phyloP scores from a whole-genome alignment of 2,329 filamentous ascomycete species.

The Rhexocercosporidium sp. region DNA sequence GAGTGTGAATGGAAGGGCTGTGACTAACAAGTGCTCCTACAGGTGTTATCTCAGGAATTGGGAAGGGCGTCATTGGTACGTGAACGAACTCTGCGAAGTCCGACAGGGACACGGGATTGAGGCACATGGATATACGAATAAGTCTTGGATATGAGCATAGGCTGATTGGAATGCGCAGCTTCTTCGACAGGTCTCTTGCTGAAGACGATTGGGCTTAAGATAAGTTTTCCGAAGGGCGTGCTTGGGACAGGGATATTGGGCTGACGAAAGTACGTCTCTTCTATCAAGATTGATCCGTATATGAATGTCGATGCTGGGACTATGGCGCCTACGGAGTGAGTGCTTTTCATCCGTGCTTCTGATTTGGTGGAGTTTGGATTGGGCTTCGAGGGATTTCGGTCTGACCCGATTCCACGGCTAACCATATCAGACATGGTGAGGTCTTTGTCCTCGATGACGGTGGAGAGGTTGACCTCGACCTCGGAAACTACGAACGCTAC shows the following conservation, averaged over 20 bases:
- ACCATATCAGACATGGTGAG: conserved; percentile 73
- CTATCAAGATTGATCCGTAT: conserved; percentile 75
- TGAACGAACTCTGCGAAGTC: conserved; percentile 18
- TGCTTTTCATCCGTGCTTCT: conserved; percentile 20
- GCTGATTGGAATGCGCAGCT: conserved; percentile 50
- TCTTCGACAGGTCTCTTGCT: conserved; percentile 76
- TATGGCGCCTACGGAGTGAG: conserved; percentile 65
- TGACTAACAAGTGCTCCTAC: conserved; percentile 27
- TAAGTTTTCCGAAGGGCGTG: conserved; percentile 51
- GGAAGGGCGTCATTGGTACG: conserved; percentile 71
- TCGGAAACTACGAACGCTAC: conserved; percentile 81
- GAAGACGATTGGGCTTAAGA: conserved; percentile 80
- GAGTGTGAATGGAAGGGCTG: neutral
- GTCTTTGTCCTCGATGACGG: conserved; percentile 87
- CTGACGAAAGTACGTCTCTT: conserved; percentile 58
- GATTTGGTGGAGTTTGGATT: neutral
- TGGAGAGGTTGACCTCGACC: conserved; percentile 76
- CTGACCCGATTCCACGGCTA: neutral
- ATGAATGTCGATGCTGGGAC: conserved; percentile 78
- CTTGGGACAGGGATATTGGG: conserved; percentile 1
- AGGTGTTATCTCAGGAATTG: conserved; percentile 61
- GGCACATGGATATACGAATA: neutral
- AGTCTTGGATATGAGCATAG: neutral
- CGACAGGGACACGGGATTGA: neutral
- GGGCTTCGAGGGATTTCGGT: neutral